phyloP scores from a whole-genome alignment of 2,329 filamentous ascomycete genomes.

The Leptographium flavum region DNA sequence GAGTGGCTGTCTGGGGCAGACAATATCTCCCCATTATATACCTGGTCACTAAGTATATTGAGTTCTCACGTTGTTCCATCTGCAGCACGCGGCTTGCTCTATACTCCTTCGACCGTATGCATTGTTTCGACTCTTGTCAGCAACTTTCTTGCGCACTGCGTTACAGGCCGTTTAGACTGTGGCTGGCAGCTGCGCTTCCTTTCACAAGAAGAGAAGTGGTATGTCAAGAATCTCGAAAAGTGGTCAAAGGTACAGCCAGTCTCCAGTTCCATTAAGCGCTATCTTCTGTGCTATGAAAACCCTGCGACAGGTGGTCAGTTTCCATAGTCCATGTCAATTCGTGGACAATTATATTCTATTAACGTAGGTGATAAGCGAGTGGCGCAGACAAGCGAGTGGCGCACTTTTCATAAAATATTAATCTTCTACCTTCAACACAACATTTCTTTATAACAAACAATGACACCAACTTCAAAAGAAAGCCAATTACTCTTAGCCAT shows the following conservation, averaged over 20 bases:
- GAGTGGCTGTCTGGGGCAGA: too few species aligned
- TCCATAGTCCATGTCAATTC: slow-evolving; percentile 64
- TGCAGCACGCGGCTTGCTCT: slow-evolving; percentile 72
- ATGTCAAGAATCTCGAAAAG: slow-evolving; percentile 89
- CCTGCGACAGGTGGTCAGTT: slow-evolving; percentile 72
- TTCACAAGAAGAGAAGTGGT: slow-evolving; percentile 87
- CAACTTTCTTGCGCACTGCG: slow-evolving; percentile 60
- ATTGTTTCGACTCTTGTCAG: slow-evolving; percentile 69
- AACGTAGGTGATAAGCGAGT: too few species aligned
- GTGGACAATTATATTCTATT: slow-evolving; percentile 46
- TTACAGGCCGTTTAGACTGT: slow-evolving; percentile 65
- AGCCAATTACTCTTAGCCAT: too few species aligned
- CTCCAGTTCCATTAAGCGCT: slow-evolving; percentile 60
- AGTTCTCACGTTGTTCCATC: slow-evolving; percentile 56
- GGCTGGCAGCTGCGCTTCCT: slow-evolving; percentile 88
- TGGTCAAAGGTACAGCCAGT: slow-evolving; percentile 73
- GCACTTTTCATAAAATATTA: too few species aligned
- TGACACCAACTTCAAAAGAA: too few species aligned
- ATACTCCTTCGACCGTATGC: slow-evolving; percentile 60
- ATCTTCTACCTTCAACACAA: too few species aligned
- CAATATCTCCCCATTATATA: slow-evolving; percentile 34
- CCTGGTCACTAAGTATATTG: slow-evolving; percentile 42
- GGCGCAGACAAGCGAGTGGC: too few species aligned
- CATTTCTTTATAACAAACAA: too few species aligned
- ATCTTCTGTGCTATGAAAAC: slow-evolving; percentile 89